These are phyloP conservation scores for Cochlearia excelsa DNA, from an alignment of 345 rosid genomes.

Conservation along the genomic window DNA sequence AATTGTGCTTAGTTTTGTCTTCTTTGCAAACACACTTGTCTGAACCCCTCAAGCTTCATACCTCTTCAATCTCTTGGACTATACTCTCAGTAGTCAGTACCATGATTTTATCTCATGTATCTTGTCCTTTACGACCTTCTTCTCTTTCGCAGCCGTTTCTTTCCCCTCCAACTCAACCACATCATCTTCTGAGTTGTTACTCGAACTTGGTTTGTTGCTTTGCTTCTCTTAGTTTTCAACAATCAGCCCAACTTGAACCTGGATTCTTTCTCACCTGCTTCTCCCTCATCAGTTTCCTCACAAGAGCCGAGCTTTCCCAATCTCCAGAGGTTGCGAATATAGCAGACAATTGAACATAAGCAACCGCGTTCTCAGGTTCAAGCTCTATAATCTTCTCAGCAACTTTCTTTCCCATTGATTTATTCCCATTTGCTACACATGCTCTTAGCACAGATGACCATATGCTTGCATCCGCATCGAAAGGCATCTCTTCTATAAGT, in stretches of 20 bases:
- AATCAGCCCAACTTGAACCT: background rate
- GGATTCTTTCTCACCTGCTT: background rate
- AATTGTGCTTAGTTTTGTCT: no score
- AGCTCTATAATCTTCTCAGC: constrained; percentile 65
- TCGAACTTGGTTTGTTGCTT: no score
- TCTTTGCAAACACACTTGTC: no score
- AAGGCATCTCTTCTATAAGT: constrained; percentile 60
- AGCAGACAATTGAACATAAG: constrained; percentile 67
- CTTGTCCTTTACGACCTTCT: no score
- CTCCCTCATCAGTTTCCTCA: background rate
- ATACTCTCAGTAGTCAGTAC: no score
- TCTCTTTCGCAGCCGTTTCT: no score
- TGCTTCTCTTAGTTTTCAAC: background rate
- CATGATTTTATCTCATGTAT: no score
- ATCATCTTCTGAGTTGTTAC: no score
- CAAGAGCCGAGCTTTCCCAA: constrained; percentile 44
- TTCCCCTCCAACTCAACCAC: no score
- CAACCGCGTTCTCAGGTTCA: constrained; percentile 73
- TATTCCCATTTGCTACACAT: constrained; percentile 67
- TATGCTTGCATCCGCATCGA: constrained; percentile 57
- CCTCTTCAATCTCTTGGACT: no score
- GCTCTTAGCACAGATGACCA: constrained; percentile 78
- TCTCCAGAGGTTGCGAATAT: constrained; percentile 70
- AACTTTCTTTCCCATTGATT: constrained; percentile 60
- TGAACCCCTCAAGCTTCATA: no score